Evolutionary conservation across 257 asterid species (phyloP).

Genomic region (Datura wrightii): DNA sequence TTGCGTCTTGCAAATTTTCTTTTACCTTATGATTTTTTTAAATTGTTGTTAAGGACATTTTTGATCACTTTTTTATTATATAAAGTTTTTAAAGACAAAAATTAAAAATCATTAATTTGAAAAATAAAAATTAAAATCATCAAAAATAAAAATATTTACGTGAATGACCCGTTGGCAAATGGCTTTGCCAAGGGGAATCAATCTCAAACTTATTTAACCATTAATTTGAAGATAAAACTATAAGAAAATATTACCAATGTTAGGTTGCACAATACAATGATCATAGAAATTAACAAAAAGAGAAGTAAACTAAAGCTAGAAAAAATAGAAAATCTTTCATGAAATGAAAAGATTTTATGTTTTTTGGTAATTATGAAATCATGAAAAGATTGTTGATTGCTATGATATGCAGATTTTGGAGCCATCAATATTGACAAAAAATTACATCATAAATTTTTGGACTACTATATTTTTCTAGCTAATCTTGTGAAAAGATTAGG

Average conservation of each 20-base stretch:
- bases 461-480: neutral
- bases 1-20: too few relatives aligned
- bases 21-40: too few relatives aligned
- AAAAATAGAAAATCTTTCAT: neutral
- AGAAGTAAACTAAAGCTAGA: neutral
- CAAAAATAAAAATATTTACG: too few relatives aligned
- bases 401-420: neutral
- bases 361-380: too few relatives aligned
- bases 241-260: neutral
- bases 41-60: too few relatives aligned
- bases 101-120: too few relatives aligned
- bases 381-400: neutral
- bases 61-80: too few relatives aligned
- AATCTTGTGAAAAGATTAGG: neutral
- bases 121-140: too few relatives aligned
- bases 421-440: neutral
- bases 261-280: neutral
- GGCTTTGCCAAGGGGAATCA: too few relatives aligned
- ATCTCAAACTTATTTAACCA: neutral
- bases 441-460: neutral
- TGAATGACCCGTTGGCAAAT: too few relatives aligned
- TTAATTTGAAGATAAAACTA: neutral
- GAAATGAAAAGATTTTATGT: too few relatives aligned
- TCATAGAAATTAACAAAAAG: neutral
- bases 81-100: too few relatives aligned